Conservation (phyloP, 2,329 filamentous ascomycete genomes). For the Teratosphaeria zuluensis region DNA sequence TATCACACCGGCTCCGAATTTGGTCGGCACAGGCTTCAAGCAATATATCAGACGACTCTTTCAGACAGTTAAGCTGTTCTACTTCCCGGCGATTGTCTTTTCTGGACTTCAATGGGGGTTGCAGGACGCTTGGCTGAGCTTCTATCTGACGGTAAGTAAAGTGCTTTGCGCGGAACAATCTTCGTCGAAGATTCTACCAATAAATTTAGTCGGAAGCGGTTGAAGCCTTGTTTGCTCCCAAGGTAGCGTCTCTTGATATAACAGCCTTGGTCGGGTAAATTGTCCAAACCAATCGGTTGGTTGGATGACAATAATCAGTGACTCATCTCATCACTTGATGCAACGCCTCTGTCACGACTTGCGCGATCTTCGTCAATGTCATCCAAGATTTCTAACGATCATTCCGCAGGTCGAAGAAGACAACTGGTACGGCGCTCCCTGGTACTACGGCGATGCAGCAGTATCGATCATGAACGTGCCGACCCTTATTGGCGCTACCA, state of each 20-base stretch:
- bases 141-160: slow-evolving; percentile 43
- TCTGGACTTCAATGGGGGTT: slow-evolving; percentile 51
- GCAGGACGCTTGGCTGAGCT: slow-evolving; percentile 51
- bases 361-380: neutral
- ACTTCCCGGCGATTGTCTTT: slow-evolving; percentile 49
- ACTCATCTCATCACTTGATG: neutral
- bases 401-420: slow-evolving; percentile 37
- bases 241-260: too few species aligned
- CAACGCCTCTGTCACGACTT: neutral
- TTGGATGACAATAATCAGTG: too few species aligned
- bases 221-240: too few species aligned
- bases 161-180: neutral
- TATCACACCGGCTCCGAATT: slow-evolving; percentile 47
- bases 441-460: slow-evolving; percentile 45
- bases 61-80: slow-evolving; percentile 48
- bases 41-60: slow-evolving; percentile 46
- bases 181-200: too few species aligned
- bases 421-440: slow-evolving; percentile 44
- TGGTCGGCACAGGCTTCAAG: slow-evolving; percentile 43
- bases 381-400: neutral
- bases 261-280: too few species aligned
- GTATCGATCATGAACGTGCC: slow-evolving; percentile 51
- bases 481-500: slow-evolving; percentile 44
- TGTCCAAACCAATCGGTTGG: too few species aligned
- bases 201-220: too few species aligned